Evolutionary conservation across 768 basidiomycete species (phyloP), one percentile per base, ranked within the genome.

Genomic region (Leccinum obscurum): DNA sequence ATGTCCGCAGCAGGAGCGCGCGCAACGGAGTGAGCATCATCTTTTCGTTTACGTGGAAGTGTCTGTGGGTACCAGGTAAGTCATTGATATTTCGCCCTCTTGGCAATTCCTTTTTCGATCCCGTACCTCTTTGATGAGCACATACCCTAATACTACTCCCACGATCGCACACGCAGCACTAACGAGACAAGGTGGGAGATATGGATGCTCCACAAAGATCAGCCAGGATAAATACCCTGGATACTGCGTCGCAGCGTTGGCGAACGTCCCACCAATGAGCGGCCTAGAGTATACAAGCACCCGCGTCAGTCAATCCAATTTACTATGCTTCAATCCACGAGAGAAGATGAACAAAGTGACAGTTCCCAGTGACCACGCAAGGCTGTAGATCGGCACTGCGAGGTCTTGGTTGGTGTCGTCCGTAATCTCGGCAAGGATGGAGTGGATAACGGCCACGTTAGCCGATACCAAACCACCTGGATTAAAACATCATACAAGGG

Each of bases 401-500:
- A 79, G 64, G 6, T 82, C 80, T 70, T 86, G 83, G 62, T 89
- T 87, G 8, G 82, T 82, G 8, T 80, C 68, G 66, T 89, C 85
- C 8, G 86, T 85, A 28, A 89, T 74, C 69, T 89, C 87, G 3
- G 82, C 80, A 0, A 89, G 75, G 22, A 85, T 79, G 2, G 83
- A 82, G 55, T 85, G 82, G 34, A 88, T 78, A 9, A 87, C 86
- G 9, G 85, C 85, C 44, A 83, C 71, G 60, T 84, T 88, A 39
- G 85, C 87, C 9, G 82, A 81, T 60, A 84, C 79, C 24, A 85
- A 68, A n/a, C 87, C 87, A n/a, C 83, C 86, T 85, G n/a, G 28
- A 59, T 37, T 28, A 14, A 14, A 22, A 9, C 4, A 2, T 17
- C 5, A 14, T 14, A 41, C 1, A n/a, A n/a, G 8, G 41, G 34